Evolutionary conservation across 2,329 filamentous ascomycete species (phyloP), one percentile per base, ranked within the genome.

Genomic region (Phyllosticta paracitricarpa): DNA sequence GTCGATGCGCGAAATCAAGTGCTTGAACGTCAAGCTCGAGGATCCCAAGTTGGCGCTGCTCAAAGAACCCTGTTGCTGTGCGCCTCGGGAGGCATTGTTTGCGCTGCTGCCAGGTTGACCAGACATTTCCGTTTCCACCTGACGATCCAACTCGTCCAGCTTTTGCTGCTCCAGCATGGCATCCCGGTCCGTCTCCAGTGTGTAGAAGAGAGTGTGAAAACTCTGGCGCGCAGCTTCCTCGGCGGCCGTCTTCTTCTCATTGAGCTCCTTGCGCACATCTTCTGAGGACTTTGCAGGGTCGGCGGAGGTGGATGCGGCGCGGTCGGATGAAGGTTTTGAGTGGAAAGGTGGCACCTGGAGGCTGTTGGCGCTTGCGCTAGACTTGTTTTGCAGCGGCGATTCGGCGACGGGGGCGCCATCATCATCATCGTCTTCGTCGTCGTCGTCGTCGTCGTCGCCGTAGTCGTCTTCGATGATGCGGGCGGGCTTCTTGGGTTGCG

Each of bases 131-230:
- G 92, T 92, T 73, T 97, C 93, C 9, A 97, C 88, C 72, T 96
- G 91, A 72, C 95, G 89, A 73, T 99, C 94, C 1, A 95, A 91
- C 73, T 97, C 94, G 71, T 99, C 94, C 26, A 99, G 82, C 73
- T 93, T 91, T 74, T 97, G 91, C 75, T 99, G 94, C 74, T 99
- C 94, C 62, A 97, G 77, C 94, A 99, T 97, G 56, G 94, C 94
- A 68, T 93, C 91, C 61, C 90, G 85, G 72, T 99, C 94, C 72
- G 93, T 94, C 75, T 99, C 94, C 33, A 97, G 81, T 1, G 94
- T 97, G 74, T 96, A 93, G 75, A 97, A 96, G 66, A 96, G 82
- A 9, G 91, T 95, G 71, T 96, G 88, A 74, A 97, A 97, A 75
- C 89, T 94, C 68, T 86, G 84, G 76, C 91, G 91, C 53, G 91